These are phyloP conservation scores for Syzygium oleosum DNA, from an alignment of 345 rosid species.

Conservation along the genomic window DNA sequence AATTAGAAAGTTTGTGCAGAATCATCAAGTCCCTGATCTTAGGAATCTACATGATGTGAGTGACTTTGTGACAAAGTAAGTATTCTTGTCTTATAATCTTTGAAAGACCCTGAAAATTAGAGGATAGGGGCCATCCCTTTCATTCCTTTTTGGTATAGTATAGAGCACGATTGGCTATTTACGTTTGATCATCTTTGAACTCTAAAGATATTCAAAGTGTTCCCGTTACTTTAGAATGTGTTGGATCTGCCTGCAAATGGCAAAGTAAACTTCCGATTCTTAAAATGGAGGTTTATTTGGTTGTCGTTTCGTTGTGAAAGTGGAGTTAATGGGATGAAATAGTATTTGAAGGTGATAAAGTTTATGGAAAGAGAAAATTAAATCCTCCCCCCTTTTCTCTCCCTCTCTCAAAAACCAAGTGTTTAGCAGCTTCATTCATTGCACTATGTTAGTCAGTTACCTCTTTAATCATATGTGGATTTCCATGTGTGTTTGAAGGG, in stretches of 20 bases:
- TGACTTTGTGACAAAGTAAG: constrained; percentile 88
- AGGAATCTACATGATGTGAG: constrained; percentile 87
- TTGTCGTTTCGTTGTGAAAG: neutral
- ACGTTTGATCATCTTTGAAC: neutral
- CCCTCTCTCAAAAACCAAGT: neutral
- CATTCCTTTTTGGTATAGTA: neutral
- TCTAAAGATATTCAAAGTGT: neutral
- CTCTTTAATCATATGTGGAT: neutral
- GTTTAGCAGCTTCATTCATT: neutral
- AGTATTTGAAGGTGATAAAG: neutral
- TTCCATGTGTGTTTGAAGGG: constrained; percentile 27
- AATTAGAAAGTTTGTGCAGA: constrained; percentile 82
- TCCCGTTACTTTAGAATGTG: neutral
- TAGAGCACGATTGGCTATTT: neutral
- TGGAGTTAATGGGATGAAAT: neutral
- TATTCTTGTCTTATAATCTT: neutral
- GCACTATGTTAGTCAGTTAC: neutral
- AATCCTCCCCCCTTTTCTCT: neutral
- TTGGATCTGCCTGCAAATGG: neutral
- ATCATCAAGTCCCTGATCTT: constrained; percentile 81
- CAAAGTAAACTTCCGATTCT: neutral
- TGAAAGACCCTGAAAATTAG: neutral
- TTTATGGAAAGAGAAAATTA: neutral
- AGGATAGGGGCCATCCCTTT: neutral
- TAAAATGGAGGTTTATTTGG: neutral